phyloP scores from a whole-genome alignment of 345 rosid genomes.

The Eutrema japonicum region DNA sequence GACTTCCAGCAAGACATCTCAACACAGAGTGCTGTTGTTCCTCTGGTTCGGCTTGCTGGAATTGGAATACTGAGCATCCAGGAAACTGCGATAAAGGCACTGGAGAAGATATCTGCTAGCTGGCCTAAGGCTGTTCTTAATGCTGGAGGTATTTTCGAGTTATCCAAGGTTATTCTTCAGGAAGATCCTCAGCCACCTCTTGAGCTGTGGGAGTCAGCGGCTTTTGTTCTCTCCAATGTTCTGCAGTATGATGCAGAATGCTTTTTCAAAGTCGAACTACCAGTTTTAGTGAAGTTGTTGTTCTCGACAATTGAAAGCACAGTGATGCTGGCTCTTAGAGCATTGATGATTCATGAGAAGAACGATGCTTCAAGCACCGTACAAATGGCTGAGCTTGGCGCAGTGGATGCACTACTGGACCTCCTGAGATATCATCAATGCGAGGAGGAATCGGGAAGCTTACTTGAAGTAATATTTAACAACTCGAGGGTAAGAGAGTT shows the following conservation, averaged over 20 bases:
- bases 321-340: conserved; percentile 68
- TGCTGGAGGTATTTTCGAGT: conserved; percentile 84
- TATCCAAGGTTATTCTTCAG: conserved; percentile 83
- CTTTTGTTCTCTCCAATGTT: conserved; percentile 73
- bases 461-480: conserved; percentile 88
- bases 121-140: conserved; percentile 93
- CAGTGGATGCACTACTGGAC: conserved; percentile 69
- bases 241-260: conserved; percentile 58
- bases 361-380: conserved; percentile 69
- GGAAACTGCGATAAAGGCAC: conserved; percentile 80
- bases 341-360: conserved; percentile 67
- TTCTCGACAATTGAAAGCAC: conserved; percentile 73
- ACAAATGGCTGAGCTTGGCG: conserved; percentile 89
- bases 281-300: conserved; percentile 81
- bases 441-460: conserved; percentile 81
- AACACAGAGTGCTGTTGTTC: conserved; percentile 80
- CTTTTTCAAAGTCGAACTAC: conserved; percentile 73
- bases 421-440: conserved; percentile 83
- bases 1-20: conserved; percentile 86
- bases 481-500: conserved; percentile 77
- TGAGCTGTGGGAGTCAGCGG: conserved; percentile 87
- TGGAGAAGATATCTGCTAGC: conserved; percentile 73
- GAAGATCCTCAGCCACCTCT: conserved; percentile 85
- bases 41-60: conserved; percentile 88
- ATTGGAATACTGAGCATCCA: conserved; percentile 78